Base-by-base conservation (phyloP, 208 protist species). In the Acanthamoeba lenticulata region DNA sequence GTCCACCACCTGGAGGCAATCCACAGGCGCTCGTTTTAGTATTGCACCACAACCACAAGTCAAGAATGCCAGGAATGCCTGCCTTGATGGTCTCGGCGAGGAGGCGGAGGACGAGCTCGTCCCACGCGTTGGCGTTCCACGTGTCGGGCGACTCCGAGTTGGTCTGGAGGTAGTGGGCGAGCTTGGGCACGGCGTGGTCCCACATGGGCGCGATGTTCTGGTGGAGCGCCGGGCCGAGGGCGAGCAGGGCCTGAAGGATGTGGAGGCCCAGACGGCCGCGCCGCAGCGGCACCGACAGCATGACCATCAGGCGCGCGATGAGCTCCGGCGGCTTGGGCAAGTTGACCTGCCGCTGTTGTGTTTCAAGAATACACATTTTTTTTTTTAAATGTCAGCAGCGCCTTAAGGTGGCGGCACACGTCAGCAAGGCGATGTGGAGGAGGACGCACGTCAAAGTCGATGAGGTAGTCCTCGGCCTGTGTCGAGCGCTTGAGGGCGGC, bases 141-240 rank as follows among this genome's bases (percentile, higher is more conserved):
- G 57, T 9, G 6, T 89, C 93, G 11, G 32, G 11, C 24, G 42
- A 32, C 17, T 94, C n/a, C 6, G 91, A 52, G 34, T 91, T 72
- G 5, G 67, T 74, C 57, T 94, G 38, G 11, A 97, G 93, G 27
- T 93, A 96, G 15, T 42, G 15, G 11, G 62, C 52, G 11, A 97
- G 40, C 65, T 96, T 96, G 44, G 96, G 96, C 5, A 97, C 34
- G 49, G 92, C 92, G n/a, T 94, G 91, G 67, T 96, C 95, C 96
- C 96, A 97, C 93, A 97, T 94, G 40, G 95, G 88, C 29, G 83
- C 94, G 6, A 96, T 91, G 7, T 94, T 92, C 52, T 74, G 69
- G 94, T 95, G 95, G 19, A 96, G 32, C 27, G 96, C 65, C 13
- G 94, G 94, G 15, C 94, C 95, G 15, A 95, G 57, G 1, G 57